phyloP scores from a whole-genome alignment of 2,329 filamentous ascomycete genomes.

The Colletotrichum viniferum region DNA sequence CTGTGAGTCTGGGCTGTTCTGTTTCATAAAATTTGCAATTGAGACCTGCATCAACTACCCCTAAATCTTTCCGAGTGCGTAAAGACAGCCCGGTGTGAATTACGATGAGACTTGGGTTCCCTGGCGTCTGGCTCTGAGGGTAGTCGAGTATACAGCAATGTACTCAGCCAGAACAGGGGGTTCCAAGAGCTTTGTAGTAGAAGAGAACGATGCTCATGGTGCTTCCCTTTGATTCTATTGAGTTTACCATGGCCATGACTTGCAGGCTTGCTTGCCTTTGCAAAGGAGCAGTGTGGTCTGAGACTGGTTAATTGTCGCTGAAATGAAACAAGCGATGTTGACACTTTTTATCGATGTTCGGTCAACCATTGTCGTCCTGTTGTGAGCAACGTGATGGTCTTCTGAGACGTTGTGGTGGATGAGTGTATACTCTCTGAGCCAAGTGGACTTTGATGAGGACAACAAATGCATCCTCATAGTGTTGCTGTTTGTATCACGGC shows the following conservation, averaged over 20 bases:
- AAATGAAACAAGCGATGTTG: neutral
- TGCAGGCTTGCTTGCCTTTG: neutral
- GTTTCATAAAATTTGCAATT: too few species aligned
- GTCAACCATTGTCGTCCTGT: neutral
- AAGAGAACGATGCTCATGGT: neutral
- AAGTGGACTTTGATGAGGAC: too few species aligned
- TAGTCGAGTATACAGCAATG: neutral
- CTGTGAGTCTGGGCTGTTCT: too few species aligned
- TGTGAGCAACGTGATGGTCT: neutral
- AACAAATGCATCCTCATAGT: too few species aligned
- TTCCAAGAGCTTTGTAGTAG: neutral
- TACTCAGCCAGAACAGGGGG: accelerated
- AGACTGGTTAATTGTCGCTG: neutral
- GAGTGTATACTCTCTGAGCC: neutral
- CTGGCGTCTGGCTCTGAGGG: neutral
- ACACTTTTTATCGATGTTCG: neutral
- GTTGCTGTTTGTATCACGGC: too few species aligned
- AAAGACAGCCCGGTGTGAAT: neutral
- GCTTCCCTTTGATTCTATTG: neutral
- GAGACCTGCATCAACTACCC: accelerated
- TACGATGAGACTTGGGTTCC: neutral
- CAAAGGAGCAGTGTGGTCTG: neutral
- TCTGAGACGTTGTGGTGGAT: neutral
- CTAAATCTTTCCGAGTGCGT: neutral
- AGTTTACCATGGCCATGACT: neutral